Conservation (phyloP, 2,329 filamentous ascomycete species). For the Sclerotinia minor region DNA sequence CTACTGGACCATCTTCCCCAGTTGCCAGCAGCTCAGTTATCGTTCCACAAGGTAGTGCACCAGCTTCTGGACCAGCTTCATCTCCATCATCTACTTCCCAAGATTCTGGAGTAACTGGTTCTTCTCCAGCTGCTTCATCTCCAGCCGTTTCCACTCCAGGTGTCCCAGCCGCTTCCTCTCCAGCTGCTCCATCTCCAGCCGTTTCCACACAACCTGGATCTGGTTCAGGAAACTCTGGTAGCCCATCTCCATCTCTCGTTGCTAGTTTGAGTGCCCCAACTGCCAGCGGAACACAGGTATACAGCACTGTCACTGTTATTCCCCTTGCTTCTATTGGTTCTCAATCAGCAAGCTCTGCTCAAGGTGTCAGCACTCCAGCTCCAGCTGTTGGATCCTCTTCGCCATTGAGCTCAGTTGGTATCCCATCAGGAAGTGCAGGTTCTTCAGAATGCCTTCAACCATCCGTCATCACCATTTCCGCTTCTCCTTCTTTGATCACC, state of each 20-base stretch:
- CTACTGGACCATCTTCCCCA: background rate
- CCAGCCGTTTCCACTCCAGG: background rate
- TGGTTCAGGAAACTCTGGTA: slow-evolving; percentile 13
- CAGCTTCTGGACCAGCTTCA: background rate
- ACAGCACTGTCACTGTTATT: slow-evolving; percentile 17
- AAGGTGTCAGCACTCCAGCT: slow-evolving; percentile 2
- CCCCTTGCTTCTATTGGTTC: slow-evolving; percentile 6
- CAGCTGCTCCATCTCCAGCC: slow-evolving; percentile 4
- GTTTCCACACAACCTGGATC: background rate
- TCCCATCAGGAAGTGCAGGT: background rate
- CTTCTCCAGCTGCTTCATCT: slow-evolving; percentile 4
- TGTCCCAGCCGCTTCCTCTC: background rate
- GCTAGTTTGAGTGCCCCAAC: background rate
- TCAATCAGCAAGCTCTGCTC: slow-evolving; percentile 10
- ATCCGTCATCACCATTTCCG: slow-evolving; percentile 15
- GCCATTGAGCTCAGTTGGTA: background rate
- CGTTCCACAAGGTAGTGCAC: slow-evolving; percentile 6
- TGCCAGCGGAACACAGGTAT: background rate
- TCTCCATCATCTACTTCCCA: background rate
- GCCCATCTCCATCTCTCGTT: slow-evolving; percentile 6
- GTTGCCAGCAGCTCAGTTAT: background rate
- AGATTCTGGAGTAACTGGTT: background rate
- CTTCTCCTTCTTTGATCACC: slow-evolving; percentile 13
- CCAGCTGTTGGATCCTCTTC: slow-evolving; percentile 11
- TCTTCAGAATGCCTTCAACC: slow-evolving; percentile 17